A percentile compares a stretch with the other conserved stretches of the same genome.
phyloP scores from a whole-genome alignment of 768 basidiomycete genomes.

The Clitopilus passeckerianus region DNA sequence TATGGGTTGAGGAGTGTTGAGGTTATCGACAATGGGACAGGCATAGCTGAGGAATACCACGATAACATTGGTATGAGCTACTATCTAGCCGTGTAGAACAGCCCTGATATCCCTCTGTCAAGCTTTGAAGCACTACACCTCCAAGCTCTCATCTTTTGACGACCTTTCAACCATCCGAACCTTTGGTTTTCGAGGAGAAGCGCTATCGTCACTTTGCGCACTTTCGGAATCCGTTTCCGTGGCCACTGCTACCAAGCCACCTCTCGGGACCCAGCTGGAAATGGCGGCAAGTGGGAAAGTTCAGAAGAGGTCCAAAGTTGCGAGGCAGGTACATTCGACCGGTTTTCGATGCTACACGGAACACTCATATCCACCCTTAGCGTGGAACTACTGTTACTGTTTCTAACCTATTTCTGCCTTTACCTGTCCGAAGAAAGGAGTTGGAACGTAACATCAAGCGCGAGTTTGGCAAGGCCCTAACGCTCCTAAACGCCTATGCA shows the following conservation, averaged over 20 bases:
- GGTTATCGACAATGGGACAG: slow-evolving; percentile 89
- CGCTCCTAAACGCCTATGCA: slow-evolving; percentile 82
- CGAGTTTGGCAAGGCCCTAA: slow-evolving; percentile 84
- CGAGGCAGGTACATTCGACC: slow-evolving; percentile 57
- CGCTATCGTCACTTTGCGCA: slow-evolving; percentile 89
- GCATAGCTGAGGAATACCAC: slow-evolving; percentile 76
- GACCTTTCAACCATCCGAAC: slow-evolving; percentile 72
- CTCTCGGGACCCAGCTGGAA: slow-evolving; percentile 77
- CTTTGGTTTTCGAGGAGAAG: slow-evolving; percentile 96
- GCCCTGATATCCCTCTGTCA: neutral
- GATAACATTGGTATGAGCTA: slow-evolving; percentile 62
- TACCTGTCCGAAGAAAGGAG: slow-evolving; percentile 92
- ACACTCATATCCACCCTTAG: slow-evolving; percentile 28
- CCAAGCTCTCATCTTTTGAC: slow-evolving; percentile 75
- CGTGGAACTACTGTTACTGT: slow-evolving; percentile 82
- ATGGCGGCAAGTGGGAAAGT: slow-evolving; percentile 65
- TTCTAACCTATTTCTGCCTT: slow-evolving; percentile 65
- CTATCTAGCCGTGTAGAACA: neutral
- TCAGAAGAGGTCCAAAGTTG: slow-evolving; percentile 54
- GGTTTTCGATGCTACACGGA: too few species aligned
- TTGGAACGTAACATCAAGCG: slow-evolving; percentile 84
- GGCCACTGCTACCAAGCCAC: slow-evolving; percentile 71
- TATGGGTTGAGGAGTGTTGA: slow-evolving; percentile 81
- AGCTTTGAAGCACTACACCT: slow-evolving; percentile 93
- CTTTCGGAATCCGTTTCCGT: slow-evolving; percentile 66